phyloP scores from a whole-genome alignment of 352 stramenopile species.

The Halophytophthora polymorphica region DNA sequence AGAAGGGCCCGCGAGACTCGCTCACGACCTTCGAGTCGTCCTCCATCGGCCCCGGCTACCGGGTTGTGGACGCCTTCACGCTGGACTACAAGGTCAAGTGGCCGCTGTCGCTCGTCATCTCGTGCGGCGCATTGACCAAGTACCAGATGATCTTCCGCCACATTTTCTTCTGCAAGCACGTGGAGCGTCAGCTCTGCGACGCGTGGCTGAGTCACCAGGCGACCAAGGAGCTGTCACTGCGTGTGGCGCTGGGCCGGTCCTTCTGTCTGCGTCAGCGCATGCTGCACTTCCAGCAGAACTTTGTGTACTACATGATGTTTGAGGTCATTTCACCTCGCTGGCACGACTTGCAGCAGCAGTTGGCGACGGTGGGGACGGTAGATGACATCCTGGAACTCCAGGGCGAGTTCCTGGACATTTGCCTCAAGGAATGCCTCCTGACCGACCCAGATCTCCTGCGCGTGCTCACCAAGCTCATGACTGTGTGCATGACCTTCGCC shows the following conservation, averaged over 20 bases:
- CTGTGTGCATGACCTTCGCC: slow-evolving; percentile 93
- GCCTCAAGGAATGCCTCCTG: slow-evolving; percentile 96
- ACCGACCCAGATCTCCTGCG: slow-evolving; percentile 94
- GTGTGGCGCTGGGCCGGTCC: slow-evolving; percentile 85
- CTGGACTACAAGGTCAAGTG: slow-evolving; percentile 97
- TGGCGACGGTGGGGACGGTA: slow-evolving; percentile 80
- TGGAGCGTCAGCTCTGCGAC: slow-evolving; percentile 94
- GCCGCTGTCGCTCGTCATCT: slow-evolving; percentile 97
- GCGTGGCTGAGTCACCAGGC: slow-evolving; percentile 96
- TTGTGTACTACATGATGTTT: slow-evolving; percentile 98
- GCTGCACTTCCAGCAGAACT: slow-evolving; percentile 99
- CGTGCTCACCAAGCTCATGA: slow-evolving; percentile 96
- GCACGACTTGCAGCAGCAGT: slow-evolving; percentile 86
- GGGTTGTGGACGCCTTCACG: slow-evolving; percentile 95
- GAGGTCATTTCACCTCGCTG: slow-evolving; percentile 94
- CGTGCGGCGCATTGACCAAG: slow-evolving; percentile 90
- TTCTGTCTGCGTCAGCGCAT: slow-evolving; percentile 97
- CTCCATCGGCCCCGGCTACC: slow-evolving; percentile 73
- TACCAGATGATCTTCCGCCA: slow-evolving; percentile 99
- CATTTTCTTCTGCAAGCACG: slow-evolving; percentile 99
- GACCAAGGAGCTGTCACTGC: slow-evolving; percentile 89
- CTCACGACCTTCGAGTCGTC: slow-evolving; percentile 71
- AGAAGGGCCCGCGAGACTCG: slow-evolving; percentile 63
- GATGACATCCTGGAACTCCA: slow-evolving; percentile 95
- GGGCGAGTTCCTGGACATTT: slow-evolving; percentile 94